Base-by-base conservation (phyloP, 2,329 filamentous ascomycete genomes). In the Epichloe amarillans region DNA sequence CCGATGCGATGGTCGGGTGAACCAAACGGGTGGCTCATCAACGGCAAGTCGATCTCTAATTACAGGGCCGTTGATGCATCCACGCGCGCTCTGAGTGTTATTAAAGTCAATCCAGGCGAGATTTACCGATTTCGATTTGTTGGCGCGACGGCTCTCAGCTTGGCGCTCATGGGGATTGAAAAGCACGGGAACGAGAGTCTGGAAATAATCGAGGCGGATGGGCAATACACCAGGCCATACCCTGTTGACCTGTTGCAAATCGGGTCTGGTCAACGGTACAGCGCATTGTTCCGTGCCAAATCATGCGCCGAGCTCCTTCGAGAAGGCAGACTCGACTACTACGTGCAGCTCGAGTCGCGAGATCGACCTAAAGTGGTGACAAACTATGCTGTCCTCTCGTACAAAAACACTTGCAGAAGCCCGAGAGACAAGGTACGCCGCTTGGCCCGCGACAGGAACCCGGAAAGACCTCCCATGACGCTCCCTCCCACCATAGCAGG, bases 71-170 rank as follows among this genome's bases (percentile, higher is more conserved):
- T 19, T 3, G 50, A 51, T 17, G 30, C 50, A 11, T 38, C 44
- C 30, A 47, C 17, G 17, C 37, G 30, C 4, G 39, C 43, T 8
- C 23, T 50, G 21, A 37, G 33, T 19, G 35, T 52, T 12, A 47
- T 50, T 21, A 11, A 50, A 11, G 44, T 46, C 7, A 65, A 80
- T 38, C 76, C 80, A 0, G 75, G 69, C 8, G 79, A 73, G 59
- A 79, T 73, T 0, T 85, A 85, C 57, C 72, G 80, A 2, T 62
- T 84, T 49, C 72, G 82, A 10, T 76, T 81, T 57, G 73, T 84
- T 44, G 77, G 79, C 5, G 71, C 62, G 0, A 75, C 73, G 0
- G 76, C 75, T 1, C 64, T 84, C n/a, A 79, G 76, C 0, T 68
- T 77, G 54, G 64, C 75, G 6, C 70, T 72, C 3, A 56, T 82